Evolutionary conservation across 2,329 filamentous ascomycete species (phyloP).

Genomic region (Podosphaera fusca): DNA sequence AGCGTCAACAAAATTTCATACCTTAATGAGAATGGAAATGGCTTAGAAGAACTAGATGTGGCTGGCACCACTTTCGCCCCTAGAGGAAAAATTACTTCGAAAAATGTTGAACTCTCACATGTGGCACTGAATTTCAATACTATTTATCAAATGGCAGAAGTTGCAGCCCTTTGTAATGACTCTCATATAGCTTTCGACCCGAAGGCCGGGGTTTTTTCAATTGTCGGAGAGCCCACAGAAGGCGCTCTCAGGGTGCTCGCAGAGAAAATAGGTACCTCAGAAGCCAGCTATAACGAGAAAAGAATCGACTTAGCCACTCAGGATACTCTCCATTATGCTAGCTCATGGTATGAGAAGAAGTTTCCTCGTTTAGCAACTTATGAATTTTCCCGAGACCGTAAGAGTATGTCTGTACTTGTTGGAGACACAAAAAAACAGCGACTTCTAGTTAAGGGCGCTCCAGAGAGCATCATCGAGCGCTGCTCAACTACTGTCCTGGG

Average conservation of each 20-base stretch:
- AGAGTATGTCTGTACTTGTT: slow-evolving; percentile 96
- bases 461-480: slow-evolving; percentile 80
- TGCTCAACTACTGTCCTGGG: slow-evolving; percentile 69
- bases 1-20: slow-evolving; percentile 86
- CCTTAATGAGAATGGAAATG: slow-evolving; percentile 47
- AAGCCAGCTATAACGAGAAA: slow-evolving; percentile 23
- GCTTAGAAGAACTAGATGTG: slow-evolving; percentile 67
- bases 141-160: slow-evolving; percentile 52
- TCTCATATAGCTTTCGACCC: slow-evolving; percentile 62
- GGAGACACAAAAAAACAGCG: slow-evolving; percentile 46
- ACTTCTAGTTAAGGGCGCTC: slow-evolving; percentile 87
- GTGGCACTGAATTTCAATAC: slow-evolving; percentile 51
- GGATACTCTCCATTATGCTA: slow-evolving; percentile 57
- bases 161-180: slow-evolving; percentile 69
- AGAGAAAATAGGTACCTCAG: slow-evolving; percentile 74
- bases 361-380: slow-evolving; percentile 63
- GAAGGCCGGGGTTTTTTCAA: slow-evolving; percentile 51
- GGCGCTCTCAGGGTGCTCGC: slow-evolving; percentile 74
- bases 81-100: slow-evolving; percentile 45
- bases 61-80: slow-evolving; percentile 86
- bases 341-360: slow-evolving; percentile 59
- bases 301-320: slow-evolving; percentile 24
- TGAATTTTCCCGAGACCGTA: slow-evolving; percentile 91
- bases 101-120: slow-evolving; percentile 45
- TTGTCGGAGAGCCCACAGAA: slow-evolving; percentile 85